Percentiles rank a stretch among this genome's conserved stretches.
These are phyloP conservation scores for Camelina neglecta DNA, from an alignment of 345 rosid genomes.

Conservation along the genomic window DNA sequence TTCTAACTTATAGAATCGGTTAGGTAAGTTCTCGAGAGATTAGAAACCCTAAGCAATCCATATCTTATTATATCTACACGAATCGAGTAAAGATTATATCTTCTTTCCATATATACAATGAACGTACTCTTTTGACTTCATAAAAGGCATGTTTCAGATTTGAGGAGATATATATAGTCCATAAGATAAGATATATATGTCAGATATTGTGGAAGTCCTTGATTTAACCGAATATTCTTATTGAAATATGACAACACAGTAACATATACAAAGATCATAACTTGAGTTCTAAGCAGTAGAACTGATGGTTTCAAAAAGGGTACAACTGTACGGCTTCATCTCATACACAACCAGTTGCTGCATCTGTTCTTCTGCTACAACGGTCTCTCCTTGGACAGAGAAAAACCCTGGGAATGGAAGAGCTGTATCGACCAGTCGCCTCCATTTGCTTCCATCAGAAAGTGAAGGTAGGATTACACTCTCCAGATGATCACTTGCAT, in stretches of 20 bases:
- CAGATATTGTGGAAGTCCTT: not conserved
- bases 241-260: slow-evolving; percentile 18
- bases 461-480: slow-evolving; percentile 60
- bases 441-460: slow-evolving; percentile 67
- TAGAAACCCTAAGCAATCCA: slow-evolving; percentile 33
- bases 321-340: slow-evolving; percentile 86
- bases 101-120: slow-evolving; percentile 20
- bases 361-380: slow-evolving; percentile 50
- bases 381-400: slow-evolving; percentile 58
- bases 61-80: slow-evolving; percentile 16
- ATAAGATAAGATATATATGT: not conserved
- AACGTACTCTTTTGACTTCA: slow-evolving; percentile 15
- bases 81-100: slow-evolving; percentile 1
- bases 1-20: slow-evolving; percentile 7
- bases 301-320: slow-evolving; percentile 69
- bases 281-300: slow-evolving; percentile 39
- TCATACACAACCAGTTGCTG: slow-evolving; percentile 54
- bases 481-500: slow-evolving; percentile 56
- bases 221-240: slow-evolving; percentile 6
- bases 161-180: not conserved
- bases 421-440: slow-evolving; percentile 74
- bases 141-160: slow-evolving; percentile 25
- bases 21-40: slow-evolving; percentile 8
- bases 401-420: slow-evolving; percentile 87
- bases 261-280: slow-evolving; percentile 19